Percentiles rank a stretch among this genome's conserved stretches.
These are phyloP conservation scores for Pythium coloratum DNA, from an alignment of 352 stramenopile genomes.

Conservation along the genomic window DNA sequence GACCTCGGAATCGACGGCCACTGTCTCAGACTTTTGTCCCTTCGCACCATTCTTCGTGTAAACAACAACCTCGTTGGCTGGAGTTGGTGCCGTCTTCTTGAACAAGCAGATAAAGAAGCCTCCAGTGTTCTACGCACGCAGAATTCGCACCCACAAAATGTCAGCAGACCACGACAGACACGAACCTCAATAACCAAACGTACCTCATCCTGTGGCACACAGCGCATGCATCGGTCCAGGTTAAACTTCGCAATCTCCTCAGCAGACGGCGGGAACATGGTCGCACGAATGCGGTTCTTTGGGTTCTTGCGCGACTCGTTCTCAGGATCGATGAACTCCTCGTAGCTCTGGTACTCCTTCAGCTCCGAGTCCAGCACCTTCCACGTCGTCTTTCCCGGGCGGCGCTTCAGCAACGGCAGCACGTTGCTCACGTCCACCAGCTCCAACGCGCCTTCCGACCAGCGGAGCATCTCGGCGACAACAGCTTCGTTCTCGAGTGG, in stretches of 20 bases:
- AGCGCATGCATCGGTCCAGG: constrained; percentile 95
- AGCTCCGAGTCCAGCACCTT: constrained; percentile 90
- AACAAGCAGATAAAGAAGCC: constrained; percentile 99
- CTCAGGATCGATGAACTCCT: constrained; percentile 56
- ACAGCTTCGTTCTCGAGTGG: constrained; percentile 99
- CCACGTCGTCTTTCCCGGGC: constrained; percentile 90
- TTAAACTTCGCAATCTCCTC: constrained; percentile 76
- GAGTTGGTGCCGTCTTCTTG: constrained; percentile 84
- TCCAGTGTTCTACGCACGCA: constrained; percentile 87
- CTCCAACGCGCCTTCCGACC: constrained; percentile 87
- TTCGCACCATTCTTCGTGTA: constrained; percentile 7
- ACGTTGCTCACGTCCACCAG: constrained; percentile 89
- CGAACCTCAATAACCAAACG: neutral
- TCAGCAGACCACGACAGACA: neutral
- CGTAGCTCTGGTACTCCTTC: constrained; percentile 77
- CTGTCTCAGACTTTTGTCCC: neutral
- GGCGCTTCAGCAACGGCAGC: constrained; percentile 82
- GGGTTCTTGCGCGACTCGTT: constrained; percentile 70
- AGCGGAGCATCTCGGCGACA: constrained; percentile 94
- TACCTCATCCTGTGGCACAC: constrained; percentile 96
- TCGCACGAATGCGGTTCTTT: constrained; percentile 76
- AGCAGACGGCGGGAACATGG: constrained; percentile 89
- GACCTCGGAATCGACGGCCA: neutral
- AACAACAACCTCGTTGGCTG: constrained; percentile 26
- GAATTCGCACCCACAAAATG: constrained; percentile 5